A percentile compares a stretch with the other conserved stretches of the same genome.
Conservation (phyloP, 2,329 filamentous ascomycete species). For the Pseudogymnoascus sp. region DNA sequence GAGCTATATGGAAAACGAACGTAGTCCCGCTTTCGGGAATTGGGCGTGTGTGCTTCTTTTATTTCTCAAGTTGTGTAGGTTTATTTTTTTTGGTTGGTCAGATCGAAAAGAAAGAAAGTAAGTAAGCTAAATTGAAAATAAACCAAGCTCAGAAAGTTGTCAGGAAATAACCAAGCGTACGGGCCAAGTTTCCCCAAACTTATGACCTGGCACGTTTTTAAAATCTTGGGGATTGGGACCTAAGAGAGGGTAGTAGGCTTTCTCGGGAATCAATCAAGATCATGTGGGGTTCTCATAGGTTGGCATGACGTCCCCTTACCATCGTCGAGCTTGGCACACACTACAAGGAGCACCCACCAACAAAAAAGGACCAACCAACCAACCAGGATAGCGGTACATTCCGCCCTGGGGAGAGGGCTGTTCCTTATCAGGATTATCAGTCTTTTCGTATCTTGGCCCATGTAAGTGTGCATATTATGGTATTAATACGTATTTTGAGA, state of each 20-base stretch:
- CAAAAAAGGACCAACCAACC: neutral
- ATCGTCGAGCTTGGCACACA: neutral
- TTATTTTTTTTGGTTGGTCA: neutral
- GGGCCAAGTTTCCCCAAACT: neutral
- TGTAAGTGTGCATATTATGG: neutral
- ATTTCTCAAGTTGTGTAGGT: too few relatives aligned
- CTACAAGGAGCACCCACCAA: neutral
- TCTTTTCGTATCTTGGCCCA: neutral
- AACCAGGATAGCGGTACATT: neutral
- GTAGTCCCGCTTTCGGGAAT: neutral
- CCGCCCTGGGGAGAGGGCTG: neutral
- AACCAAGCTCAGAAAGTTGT: too few relatives aligned
- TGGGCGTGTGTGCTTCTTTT: too few relatives aligned
- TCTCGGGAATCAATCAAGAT: slow-evolving; percentile 2
- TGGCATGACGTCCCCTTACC: neutral
- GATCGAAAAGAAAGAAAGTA: neutral
- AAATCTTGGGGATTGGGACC: neutral
- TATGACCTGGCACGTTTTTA: neutral
- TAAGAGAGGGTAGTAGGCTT: neutral
- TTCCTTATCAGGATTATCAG: neutral
- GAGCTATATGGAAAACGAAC: neutral
- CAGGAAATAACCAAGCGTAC: neutral
- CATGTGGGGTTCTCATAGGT: neutral
- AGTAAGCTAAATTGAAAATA: neutral
- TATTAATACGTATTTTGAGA: neutral